Evolutionary conservation across 225 moss, liverwort and hornwort genomes (phyloP).

Genomic region (Sphagnum contortum): DNA sequence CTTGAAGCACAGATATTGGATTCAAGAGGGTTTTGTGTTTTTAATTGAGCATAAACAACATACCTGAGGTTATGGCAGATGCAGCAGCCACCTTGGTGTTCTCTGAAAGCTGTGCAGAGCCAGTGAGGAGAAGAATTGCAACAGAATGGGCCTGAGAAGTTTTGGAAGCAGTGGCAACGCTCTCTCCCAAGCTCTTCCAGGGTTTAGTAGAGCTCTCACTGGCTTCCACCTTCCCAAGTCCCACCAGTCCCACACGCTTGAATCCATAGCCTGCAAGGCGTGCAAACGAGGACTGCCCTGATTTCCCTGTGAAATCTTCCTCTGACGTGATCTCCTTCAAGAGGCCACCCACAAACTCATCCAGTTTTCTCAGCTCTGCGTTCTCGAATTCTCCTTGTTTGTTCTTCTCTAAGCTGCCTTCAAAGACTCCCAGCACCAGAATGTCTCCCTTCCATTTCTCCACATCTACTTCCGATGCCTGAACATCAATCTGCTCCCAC

Average conservation of each 20-base stretch:
- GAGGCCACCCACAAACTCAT: no score
- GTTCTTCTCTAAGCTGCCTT: no score
- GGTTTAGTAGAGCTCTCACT: conserved; percentile 25
- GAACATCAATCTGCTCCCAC: no score
- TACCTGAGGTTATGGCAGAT: conserved; percentile 31
- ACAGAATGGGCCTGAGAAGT: conserved; percentile 49
- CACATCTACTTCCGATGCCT: no score
- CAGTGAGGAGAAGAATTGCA: conserved; percentile 39
- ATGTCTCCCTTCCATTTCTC: no score
- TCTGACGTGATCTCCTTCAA: no score
- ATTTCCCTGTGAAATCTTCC: conserved; percentile 20
- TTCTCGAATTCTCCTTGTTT: no score
- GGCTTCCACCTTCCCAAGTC: conserved; percentile 51
- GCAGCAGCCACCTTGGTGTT: conserved; percentile 37
- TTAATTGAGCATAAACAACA: no score
- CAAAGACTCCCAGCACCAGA: no score
- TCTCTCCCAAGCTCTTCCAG: conserved; percentile 76
- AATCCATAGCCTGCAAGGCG: conserved; percentile 72
- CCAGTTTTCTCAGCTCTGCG: no score
- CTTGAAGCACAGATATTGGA: no score
- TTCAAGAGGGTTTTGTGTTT: no score
- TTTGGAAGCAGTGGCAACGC: conserved; percentile 44
- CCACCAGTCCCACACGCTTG: conserved; percentile 75
- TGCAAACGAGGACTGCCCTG: conserved; percentile 51
- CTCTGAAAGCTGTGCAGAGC: conserved; percentile 14